Evolutionary conservation across 2,329 filamentous ascomycete species (phyloP).

Genomic region (Fusarium tupiense): DNA sequence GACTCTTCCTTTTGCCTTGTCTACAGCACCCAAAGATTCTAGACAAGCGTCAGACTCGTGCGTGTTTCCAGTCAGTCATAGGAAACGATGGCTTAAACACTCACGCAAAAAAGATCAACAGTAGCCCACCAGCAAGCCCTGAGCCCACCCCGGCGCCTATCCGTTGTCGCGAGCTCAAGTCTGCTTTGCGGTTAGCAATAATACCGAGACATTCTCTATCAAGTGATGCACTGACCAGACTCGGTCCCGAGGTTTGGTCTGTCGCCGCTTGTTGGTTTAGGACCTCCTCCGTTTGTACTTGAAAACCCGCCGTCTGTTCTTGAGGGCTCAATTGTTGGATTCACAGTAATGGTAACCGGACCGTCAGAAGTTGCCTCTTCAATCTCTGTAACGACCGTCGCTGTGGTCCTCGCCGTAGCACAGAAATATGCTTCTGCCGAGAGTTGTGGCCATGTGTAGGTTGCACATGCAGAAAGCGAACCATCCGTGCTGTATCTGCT

Average conservation of each 20-base stretch:
- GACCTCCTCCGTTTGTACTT: neutral
- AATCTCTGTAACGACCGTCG: neutral
- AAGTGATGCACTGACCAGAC: constrained; percentile 7
- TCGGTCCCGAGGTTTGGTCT: constrained; percentile 5
- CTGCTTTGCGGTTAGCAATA: neutral
- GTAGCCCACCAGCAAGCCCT: constrained; percentile 1
- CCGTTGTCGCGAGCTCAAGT: constrained; percentile 17
- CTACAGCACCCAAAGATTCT: constrained; percentile 23
- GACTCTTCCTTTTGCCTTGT: neutral
- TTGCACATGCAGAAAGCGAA: constrained; percentile 17
- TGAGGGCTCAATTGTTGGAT: neutral
- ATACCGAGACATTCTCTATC: neutral
- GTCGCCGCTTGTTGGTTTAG: neutral
- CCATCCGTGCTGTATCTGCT: neutral
- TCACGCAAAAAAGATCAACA: constrained; percentile 24
- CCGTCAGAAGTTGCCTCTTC: neutral
- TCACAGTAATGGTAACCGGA: neutral
- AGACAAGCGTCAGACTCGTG: neutral
- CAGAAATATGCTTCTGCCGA: constrained; percentile 7
- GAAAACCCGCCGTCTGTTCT: neutral
- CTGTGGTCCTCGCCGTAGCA: neutral
- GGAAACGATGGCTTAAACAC: neutral
- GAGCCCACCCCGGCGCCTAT: constrained; percentile 20
- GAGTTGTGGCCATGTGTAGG: constrained; percentile 19
- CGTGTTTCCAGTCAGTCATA: neutral